These are phyloP conservation scores for Dalbergia oliveri DNA, from an alignment of 306 rosid species.

Conservation along the genomic window DNA sequence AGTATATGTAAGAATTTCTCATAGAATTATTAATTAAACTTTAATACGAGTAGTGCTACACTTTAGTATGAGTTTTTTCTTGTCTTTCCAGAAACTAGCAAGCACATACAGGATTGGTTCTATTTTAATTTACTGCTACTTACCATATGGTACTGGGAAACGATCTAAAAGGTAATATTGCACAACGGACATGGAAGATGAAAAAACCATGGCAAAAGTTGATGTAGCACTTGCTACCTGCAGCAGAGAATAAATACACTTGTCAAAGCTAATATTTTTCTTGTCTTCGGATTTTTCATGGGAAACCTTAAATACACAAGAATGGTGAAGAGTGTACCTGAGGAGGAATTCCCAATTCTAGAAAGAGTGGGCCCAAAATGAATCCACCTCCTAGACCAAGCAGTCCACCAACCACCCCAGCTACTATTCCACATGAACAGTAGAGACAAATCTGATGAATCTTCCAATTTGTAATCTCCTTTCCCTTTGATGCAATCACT, in stretches of 20 bases:
- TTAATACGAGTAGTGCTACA: neutral
- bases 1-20: no score
- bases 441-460: slow-evolving; percentile 64
- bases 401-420: slow-evolving; percentile 79
- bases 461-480: slow-evolving; percentile 75
- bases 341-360: slow-evolving; percentile 78
- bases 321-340: slow-evolving; percentile 57
- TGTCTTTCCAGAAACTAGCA: neutral
- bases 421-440: slow-evolving; percentile 72
- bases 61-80: neutral
- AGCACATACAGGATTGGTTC: neutral
- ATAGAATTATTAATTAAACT: neutral
- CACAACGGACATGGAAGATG: slow-evolving; percentile 85
- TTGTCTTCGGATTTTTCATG: neutral
- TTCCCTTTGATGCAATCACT: slow-evolving; percentile 75
- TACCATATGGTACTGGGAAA: slow-evolving; percentile 82
- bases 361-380: slow-evolving; percentile 75
- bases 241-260: neutral
- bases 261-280: neutral
- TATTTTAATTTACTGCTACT: slow-evolving; percentile 12
- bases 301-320: neutral
- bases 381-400: slow-evolving; percentile 79
- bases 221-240: slow-evolving; percentile 91
- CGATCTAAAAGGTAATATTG: slow-evolving; percentile 76
- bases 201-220: slow-evolving; percentile 77